phyloP scores from a whole-genome alignment of 1,284 basidiomycete genomes.

The Ustilago crameri region DNA sequence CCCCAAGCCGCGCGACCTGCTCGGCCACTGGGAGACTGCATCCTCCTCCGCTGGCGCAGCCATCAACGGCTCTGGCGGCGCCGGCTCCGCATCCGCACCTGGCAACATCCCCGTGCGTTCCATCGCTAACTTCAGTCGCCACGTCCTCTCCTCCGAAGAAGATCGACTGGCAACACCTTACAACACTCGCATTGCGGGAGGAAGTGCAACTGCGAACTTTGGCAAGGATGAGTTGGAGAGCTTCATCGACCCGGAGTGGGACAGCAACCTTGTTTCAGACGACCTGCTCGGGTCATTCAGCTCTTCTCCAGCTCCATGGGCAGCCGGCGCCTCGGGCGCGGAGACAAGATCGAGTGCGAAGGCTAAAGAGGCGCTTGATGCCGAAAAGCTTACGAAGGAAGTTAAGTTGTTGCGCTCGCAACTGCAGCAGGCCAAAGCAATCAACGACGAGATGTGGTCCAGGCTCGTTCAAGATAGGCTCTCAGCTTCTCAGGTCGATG shows the following conservation, averaged over 20 bases:
- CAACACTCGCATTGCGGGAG: conserved; percentile 23
- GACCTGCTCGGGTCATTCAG: conserved; percentile 8
- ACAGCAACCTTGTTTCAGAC: conserved; percentile 26
- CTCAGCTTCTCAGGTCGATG: conserved; percentile 15
- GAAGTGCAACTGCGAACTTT: conserved; percentile 9
- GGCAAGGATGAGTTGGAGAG: conserved; percentile 12
- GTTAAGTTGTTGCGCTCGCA: conserved; percentile 45
- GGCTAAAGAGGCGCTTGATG: conserved; percentile 12
- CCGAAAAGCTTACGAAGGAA: conserved; percentile 21
- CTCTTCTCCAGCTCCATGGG: background rate
- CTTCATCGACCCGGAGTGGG: conserved; percentile 45
- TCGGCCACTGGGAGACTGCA: conserved; percentile 37
- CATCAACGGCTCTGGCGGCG: conserved; percentile 2
- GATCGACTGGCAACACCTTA: conserved; percentile 33
- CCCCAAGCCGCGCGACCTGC: conserved; percentile 47
- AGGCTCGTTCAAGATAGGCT: conserved; percentile 43
- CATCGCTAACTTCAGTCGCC: conserved; percentile 34
- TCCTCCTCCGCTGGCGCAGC: conserved; percentile 1
- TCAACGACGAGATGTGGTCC: conserved; percentile 62
- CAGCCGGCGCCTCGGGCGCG: background rate
- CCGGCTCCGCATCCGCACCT: conserved; percentile 13
- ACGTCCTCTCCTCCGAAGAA: conserved; percentile 33
- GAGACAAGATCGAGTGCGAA: background rate
- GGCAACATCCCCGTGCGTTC: conserved; percentile 36
- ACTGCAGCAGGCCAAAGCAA: conserved; percentile 53